Conservation (phyloP, 148 eudicot genomes). For the Rhododendron ovatum region DNA sequence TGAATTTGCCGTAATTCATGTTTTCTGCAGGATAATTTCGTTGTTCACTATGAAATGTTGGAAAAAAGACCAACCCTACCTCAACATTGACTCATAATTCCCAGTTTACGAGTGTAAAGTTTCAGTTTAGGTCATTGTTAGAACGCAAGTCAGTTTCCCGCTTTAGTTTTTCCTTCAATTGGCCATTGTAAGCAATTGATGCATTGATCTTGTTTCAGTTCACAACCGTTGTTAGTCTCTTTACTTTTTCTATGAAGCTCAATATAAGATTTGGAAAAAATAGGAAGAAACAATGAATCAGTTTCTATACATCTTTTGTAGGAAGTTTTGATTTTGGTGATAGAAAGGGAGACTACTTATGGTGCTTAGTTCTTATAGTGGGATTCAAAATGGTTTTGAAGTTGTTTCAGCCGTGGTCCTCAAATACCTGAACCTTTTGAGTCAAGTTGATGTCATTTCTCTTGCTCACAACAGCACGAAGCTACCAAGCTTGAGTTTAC, state of each 20-base stretch:
- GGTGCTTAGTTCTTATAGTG: not conserved
- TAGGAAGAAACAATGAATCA: not conserved
- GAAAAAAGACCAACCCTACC: slow-evolving; percentile 78
- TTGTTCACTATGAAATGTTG: slow-evolving; percentile 59
- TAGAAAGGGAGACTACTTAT: not conserved
- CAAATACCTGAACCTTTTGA: not conserved
- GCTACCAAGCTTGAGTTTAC: not conserved
- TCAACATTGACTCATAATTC: slow-evolving; percentile 35
- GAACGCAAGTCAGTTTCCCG: slow-evolving; percentile 12
- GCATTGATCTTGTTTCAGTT: slow-evolving; percentile 11
- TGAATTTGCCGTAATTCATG: not conserved
- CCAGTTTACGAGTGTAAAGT: slow-evolving; percentile 26
- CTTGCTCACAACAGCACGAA: not conserved
- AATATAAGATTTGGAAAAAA: not conserved
- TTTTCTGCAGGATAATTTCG: slow-evolving; percentile 72
- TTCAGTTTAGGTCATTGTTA: slow-evolving; percentile 23
- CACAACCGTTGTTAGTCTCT: slow-evolving; percentile 1
- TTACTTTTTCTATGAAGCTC: not conserved
- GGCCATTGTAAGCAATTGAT: slow-evolving; percentile 19
- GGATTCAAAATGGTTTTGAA: not conserved
- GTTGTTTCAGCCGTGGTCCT: not conserved
- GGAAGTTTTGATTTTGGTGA: not conserved
- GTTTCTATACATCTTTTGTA: not conserved
- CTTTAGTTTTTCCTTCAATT: slow-evolving; percentile 4
- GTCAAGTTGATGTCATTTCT: not conserved